A percentile compares a stretch with the other conserved stretches of the same genome.
Evolutionary conservation across 495 filamentous ascomycete species (phyloP).

Genomic region (Aspergillus affinis): DNA sequence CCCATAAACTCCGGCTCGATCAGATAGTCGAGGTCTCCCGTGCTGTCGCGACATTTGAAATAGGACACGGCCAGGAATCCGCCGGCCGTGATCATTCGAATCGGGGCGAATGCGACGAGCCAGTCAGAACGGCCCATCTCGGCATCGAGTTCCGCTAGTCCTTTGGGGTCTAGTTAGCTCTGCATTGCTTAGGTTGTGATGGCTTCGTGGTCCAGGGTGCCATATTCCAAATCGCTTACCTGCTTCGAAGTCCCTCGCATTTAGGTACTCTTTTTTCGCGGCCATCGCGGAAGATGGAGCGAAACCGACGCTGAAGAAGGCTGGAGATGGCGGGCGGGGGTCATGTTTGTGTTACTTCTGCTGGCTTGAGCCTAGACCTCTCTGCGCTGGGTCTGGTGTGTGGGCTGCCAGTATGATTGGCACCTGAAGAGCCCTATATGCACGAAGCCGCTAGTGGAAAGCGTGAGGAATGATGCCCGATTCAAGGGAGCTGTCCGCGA

Average conservation of each 20-base stretch:
- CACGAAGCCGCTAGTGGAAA: background rate
- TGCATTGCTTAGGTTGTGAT: background rate
- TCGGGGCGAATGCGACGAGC: conserved; percentile 35
- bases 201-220: background rate
- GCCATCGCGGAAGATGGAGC: background rate
- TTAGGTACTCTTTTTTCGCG: background rate
- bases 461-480: background rate
- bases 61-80: conserved; percentile 31
- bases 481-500: background rate
- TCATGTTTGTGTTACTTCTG: background rate
- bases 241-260: background rate
- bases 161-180: conserved; percentile 12
- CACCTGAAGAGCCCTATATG: background rate
- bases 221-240: background rate
- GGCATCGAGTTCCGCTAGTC: conserved; percentile 26
- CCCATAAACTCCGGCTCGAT: conserved; percentile 28
- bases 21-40: conserved; percentile 33
- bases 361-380: background rate
- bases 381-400: background rate
- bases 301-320: background rate
- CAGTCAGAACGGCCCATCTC: conserved; percentile 27
- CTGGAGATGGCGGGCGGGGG: background rate
- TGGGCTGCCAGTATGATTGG: background rate
- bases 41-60: conserved; percentile 30
- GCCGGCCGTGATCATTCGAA: conserved; percentile 28